phyloP scores from a whole-genome alignment of 164 flowering plant genomes.

The Hamamelis virginiana region DNA sequence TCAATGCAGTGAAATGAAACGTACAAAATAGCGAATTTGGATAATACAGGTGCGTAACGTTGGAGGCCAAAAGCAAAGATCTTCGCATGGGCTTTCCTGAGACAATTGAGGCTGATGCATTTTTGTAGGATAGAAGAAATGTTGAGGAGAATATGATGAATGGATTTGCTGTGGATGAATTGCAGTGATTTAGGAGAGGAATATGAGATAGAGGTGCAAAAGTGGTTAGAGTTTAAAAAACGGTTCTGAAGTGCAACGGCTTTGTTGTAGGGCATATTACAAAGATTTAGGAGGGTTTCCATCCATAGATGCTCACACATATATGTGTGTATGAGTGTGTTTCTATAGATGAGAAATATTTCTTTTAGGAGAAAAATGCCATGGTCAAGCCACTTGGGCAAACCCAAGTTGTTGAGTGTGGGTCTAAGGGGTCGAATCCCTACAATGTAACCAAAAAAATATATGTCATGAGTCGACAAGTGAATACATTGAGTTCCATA shows the following conservation, averaged over 20 bases:
- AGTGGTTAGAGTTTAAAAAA: conserved; percentile 6
- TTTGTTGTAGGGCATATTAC: background rate
- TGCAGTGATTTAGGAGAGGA: conserved; percentile 4
- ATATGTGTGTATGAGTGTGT: too few relatives aligned
- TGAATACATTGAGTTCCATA: too few relatives aligned
- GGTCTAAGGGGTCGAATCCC: too few relatives aligned
- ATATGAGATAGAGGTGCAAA: conserved; percentile 4
- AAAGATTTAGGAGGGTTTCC: background rate
- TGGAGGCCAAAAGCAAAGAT: conserved; percentile 23
- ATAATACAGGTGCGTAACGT: conserved; percentile 13
- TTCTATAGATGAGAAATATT: too few relatives aligned
- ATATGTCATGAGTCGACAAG: too few relatives aligned
- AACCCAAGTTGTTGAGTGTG: too few relatives aligned
- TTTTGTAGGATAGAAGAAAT: conserved; percentile 13
- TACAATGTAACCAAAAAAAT: too few relatives aligned
- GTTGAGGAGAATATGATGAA: background rate
- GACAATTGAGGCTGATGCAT: conserved; percentile 20
- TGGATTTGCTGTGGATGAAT: background rate
- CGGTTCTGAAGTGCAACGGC: conserved; percentile 3
- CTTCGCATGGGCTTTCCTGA: conserved; percentile 26
- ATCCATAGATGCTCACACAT: background rate
- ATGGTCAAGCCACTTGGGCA: too few relatives aligned
- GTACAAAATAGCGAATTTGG: conserved; percentile 20
- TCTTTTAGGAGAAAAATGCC: too few relatives aligned
- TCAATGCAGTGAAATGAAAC: conserved; percentile 16